phyloP scores from a whole-genome alignment of 345 rosid genomes.

The Dovyalis caffra region DNA sequence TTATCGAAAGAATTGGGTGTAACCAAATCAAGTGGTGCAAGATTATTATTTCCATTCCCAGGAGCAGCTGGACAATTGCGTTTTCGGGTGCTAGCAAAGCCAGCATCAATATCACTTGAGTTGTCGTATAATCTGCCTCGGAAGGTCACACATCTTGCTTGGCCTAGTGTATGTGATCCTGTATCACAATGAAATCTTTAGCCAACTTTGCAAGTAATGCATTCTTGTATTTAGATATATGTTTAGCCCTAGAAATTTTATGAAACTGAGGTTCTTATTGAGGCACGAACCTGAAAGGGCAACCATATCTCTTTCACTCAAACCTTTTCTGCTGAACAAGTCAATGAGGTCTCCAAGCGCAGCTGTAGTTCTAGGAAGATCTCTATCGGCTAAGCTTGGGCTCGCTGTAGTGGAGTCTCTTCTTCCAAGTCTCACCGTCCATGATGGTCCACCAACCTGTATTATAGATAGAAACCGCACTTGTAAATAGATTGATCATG shows the following conservation, averaged over 20 bases:
- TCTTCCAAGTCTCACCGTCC: background rate
- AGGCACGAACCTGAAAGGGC: background rate
- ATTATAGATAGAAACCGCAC: too few relatives aligned
- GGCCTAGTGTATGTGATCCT: background rate
- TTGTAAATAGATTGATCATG: too few relatives aligned
- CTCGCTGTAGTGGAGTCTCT: background rate
- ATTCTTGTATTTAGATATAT: too few relatives aligned
- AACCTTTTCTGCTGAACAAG: background rate
- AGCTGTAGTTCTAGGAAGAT: background rate
- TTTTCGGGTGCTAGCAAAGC: background rate
- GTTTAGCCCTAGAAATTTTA: too few relatives aligned
- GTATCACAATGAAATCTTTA: background rate
- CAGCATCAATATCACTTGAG: background rate
- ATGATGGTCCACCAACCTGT: slow-evolving; percentile 4
- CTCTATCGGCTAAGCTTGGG: background rate
- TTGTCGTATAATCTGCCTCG: background rate
- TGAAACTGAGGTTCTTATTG: too few relatives aligned
- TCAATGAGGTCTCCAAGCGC: background rate
- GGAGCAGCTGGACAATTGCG: background rate
- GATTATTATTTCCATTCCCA: background rate
- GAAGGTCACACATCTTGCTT: background rate
- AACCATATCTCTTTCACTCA: background rate
- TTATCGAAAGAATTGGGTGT: slow-evolving; percentile 1
- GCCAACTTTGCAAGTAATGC: too few relatives aligned
- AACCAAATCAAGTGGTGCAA: background rate